Percentiles rank a stretch among this genome's conserved stretches.
Evolutionary conservation across 1,284 basidiomycete species (phyloP).

Genomic region (Moniliella sp.): DNA sequence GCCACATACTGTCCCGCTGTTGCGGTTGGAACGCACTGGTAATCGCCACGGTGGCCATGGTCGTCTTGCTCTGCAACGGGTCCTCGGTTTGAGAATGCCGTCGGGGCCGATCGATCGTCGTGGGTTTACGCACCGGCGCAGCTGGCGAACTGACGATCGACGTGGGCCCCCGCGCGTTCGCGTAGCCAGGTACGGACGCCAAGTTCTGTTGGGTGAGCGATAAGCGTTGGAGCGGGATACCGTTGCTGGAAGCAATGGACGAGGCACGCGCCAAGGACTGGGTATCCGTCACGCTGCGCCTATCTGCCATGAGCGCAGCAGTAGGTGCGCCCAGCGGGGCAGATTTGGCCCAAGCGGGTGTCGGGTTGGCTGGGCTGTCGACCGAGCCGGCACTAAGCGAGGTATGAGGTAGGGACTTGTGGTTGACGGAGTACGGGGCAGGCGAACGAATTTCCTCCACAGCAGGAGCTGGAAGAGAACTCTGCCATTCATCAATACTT

Average conservation of each 20-base stretch:
- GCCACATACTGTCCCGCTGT: not conserved
- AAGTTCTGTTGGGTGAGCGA: too few species aligned
- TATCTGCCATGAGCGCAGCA: slow-evolving; percentile 7
- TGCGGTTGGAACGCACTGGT: slow-evolving; percentile 10
- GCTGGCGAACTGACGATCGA: slow-evolving; percentile 7
- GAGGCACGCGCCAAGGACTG: not conserved
- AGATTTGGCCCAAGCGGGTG: slow-evolving; percentile 10
- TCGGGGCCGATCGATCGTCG: slow-evolving; percentile 7
- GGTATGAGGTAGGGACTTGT: slow-evolving; percentile 4
- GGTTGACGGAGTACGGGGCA: slow-evolving; percentile 8
- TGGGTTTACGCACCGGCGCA: slow-evolving; percentile 15
- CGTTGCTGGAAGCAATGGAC: too few species aligned
- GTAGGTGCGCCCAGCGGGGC: slow-evolving; percentile 25
- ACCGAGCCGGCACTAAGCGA: slow-evolving; percentile 3
- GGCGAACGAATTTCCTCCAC: not conserved
- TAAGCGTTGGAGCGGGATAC: too few species aligned
- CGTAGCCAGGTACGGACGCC: not conserved
- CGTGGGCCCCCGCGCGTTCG: slow-evolving; percentile 1
- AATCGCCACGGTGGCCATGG: slow-evolving; percentile 26
- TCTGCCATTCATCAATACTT: slow-evolving; percentile 27
- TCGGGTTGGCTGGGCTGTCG: not conserved
- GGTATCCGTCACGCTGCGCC: not conserved
- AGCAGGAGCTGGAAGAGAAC: slow-evolving; percentile 1
- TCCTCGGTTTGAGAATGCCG: slow-evolving; percentile 9
- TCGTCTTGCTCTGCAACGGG: slow-evolving; percentile 19